These are phyloP conservation scores for Podila minutissima DNA, from an alignment of 192 early-diverging fungal genomes.

Conservation along the genomic window DNA sequence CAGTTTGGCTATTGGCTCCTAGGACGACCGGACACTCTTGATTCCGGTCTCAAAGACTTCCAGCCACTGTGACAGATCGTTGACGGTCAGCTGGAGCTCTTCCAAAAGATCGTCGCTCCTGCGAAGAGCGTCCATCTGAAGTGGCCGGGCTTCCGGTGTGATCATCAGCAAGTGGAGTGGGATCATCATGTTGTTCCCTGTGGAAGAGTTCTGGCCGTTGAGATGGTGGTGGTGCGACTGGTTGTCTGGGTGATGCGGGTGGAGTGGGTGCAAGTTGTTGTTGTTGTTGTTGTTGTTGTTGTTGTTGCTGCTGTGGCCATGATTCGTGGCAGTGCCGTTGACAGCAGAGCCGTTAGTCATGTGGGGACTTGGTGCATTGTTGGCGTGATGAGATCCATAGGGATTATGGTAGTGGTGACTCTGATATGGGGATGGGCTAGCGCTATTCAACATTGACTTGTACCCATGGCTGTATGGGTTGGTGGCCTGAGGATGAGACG, in stretches of 20 bases:
- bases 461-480: slow-evolving; percentile 9
- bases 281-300: no score
- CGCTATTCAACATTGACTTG: not conserved
- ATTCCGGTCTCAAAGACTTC: slow-evolving; percentile 58
- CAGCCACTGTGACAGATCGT: slow-evolving; percentile 55
- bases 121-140: slow-evolving; percentile 57
- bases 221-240: not conserved
- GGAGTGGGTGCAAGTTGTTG: not conserved
- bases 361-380: no score
- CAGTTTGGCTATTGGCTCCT: not conserved
- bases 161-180: slow-evolving; percentile 39
- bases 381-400: no score
- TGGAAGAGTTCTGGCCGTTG: not conserved
- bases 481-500: slow-evolving; percentile 27
- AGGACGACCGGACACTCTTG: slow-evolving; percentile 16
- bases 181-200: not conserved
- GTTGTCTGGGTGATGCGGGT: slow-evolving; percentile 1
- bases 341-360: no score
- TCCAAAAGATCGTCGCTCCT: slow-evolving; percentile 52
- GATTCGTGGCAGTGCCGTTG: no score
- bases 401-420: not conserved
- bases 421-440: not conserved
- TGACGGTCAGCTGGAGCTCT: slow-evolving; percentile 50
- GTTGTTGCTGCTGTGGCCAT: not conserved
- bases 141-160: slow-evolving; percentile 46